These are phyloP conservation scores for Areca catechu DNA, from an alignment of 176 grass and related monocot species.

Conservation along the genomic window DNA sequence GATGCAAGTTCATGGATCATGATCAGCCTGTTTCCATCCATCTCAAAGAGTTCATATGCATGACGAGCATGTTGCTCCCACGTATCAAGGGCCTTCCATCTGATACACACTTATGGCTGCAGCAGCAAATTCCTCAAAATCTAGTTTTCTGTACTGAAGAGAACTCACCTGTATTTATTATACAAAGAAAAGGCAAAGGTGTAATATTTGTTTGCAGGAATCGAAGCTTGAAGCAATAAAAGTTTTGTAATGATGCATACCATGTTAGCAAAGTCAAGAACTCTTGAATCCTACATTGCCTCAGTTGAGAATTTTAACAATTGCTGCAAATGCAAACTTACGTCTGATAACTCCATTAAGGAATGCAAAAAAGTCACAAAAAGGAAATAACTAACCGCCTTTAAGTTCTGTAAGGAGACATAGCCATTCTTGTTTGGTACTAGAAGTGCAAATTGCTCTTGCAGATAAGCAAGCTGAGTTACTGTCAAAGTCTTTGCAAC, in stretches of 20 bases:
- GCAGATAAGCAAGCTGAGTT: conserved; percentile 83
- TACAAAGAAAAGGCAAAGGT: neutral
- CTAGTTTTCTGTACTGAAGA: conserved; percentile 97
- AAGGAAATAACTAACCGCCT: conserved; percentile 46
- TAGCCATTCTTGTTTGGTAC: conserved; percentile 87
- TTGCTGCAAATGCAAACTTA: conserved; percentile 25
- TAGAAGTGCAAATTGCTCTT: conserved; percentile 84
- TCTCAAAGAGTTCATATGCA: conserved; percentile 86
- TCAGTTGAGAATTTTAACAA: conserved; percentile 87
- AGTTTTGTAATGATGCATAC: conserved; percentile 22
- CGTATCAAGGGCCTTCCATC: conserved; percentile 88
- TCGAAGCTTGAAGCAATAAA: neutral
- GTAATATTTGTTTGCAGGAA: neutral
- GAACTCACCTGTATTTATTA: conserved; percentile 66
- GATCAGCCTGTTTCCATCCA: conserved; percentile 93
- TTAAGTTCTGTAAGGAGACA: conserved; percentile 92
- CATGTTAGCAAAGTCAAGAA: conserved; percentile 88
- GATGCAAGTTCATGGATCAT: conserved; percentile 97
- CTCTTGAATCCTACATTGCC: conserved; percentile 91
- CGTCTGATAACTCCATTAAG: neutral
- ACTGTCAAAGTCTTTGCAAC: conserved; percentile 85
- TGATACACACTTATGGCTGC: conserved; percentile 88
- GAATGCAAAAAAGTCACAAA: neutral
- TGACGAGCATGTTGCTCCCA: conserved; percentile 90
- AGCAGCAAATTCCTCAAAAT: conserved; percentile 95